Evolutionary conservation across 495 filamentous ascomycete genomes (phyloP), one percentile per base, ranked within the genome.

Genomic region (Xylaria nigripes): DNA sequence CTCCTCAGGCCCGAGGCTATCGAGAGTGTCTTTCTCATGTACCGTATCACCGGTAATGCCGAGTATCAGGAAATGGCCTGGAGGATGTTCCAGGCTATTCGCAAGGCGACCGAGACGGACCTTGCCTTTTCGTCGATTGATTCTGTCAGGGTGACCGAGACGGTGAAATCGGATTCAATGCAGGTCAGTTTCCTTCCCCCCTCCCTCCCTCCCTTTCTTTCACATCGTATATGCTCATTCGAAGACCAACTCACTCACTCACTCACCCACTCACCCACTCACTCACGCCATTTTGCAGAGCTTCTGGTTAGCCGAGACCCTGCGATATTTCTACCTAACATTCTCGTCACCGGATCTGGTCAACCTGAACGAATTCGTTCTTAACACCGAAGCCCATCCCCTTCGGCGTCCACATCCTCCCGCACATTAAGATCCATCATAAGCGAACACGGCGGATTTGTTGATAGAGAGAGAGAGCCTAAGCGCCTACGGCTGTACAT

Each of bases 251-350:
- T 27, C 21, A 15, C 29, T 52, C n/a, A 18, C n/a, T 40, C n/a
- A 8, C n/a, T n/a, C n/a, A n/a, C n/a, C n/a, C n/a, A n/a, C n/a
- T n/a, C n/a, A n/a, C n/a, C n/a, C n/a, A 29, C 27, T 29, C 27
- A 29, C 27, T 29, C 9, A 4, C 30, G 30, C 34, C 45, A 36
- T 21, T 23, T 10, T 9, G 24, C 24, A 69, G 67, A 76, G 70
- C 61, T 81, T 81, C 64, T 81, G 77, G 70, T 49, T 75, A 55
- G 79, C 84, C 9, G 86, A 90, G 65, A 89, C 87, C 9, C 68
- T 90, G 55, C 92, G 93, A 58, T 94, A 94, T 66, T 88, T 91
- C 56, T 94, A 90, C 58, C 64, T 94, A 45, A 80, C 90, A 48
- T 95, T 90, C 60, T 84, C 80, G 29, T 81, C 89, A 27, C 83